Base-by-base conservation (phyloP, 192 early-diverging fungal species). In the Geranomyces michiganensis region DNA sequence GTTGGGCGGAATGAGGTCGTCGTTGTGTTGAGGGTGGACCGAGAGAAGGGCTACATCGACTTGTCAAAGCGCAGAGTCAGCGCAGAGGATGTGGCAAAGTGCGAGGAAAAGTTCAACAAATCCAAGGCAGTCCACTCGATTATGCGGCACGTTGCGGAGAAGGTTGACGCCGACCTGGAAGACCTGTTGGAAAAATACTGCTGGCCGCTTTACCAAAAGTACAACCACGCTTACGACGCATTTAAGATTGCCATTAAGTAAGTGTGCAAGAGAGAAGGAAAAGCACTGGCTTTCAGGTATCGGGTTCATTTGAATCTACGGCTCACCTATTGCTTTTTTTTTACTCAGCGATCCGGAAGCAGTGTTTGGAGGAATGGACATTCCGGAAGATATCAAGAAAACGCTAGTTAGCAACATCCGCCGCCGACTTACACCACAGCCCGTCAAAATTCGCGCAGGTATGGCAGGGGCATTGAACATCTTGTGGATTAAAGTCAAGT, bases 21-120 rank as follows among this genome's bases (percentile, higher is more conserved):
- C 27, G 90, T 94, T 24, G 96, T 97, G 3, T 85, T 95, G 73
- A 83, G 96, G 70, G 96, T 99, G 8, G 97, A 99, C 82, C 91
- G 92, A 82, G 96, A 96, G 77, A 99, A 97, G 80, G 94, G 92
- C 30, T 99, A 99, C 82, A 99, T 99, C 79, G 97, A 99, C 81
- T 78, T 99, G 75, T 96, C 94, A 8, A 99, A 99, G 88, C 89
- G 94, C 76, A 86, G 92, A 70, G 94, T 95, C 45, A 88, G 89
- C 17, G 85, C 91, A 13, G 95, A 96, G 73, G 96, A 99, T 70
- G 86, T 92, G 21, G 83, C 83, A 41, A 89, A 92, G 76, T 96
- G 95, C 79, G 92, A 95, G 74, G 96, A 97, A 68, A 90, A 90
- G 75, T 97, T 88, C 86, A 90, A 91, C 75, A 97, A 96, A 80